Base-by-base conservation (phyloP, 306 rosid genomes). In the Cicer chorassanicum region DNA sequence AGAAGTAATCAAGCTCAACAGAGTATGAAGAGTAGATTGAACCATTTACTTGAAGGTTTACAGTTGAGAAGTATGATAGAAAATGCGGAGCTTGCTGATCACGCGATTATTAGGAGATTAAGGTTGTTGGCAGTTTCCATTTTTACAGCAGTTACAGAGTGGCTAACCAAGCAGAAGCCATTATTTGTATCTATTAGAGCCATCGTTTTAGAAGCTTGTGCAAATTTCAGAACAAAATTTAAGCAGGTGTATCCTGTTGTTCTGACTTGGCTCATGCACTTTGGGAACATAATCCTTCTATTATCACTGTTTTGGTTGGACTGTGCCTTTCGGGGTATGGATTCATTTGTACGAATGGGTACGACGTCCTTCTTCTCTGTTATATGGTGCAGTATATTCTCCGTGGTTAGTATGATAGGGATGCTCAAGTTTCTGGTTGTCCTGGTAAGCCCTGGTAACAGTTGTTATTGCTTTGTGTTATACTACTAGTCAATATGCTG, bases 341-440 rank as follows among this genome's bases (percentile, higher is more conserved):
- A 90, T 89, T 92, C 97, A 77, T 87, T 92, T 83, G 53, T 89
- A 50, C 99, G 87, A 10, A 85, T 95, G 96, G 98, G 98, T 78
- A 95, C 98, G 16, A 74, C 96, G 24, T 85, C 98, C 83, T 90
- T 92, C 88, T 92, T 95, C 84, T 86, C 97, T 51, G 96, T 92
- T 79, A 55, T 95, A 82, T 95, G 99, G 99, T 95, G 88, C 83
- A 80, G 93, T 78, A 50, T 90, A 71, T 85, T 95, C 90, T 95
- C 98, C 1, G 85, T 85, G 61, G 80, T 95, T 79, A 86, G 87
- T 41, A 90, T 89, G 97, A 88, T 84, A 73, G 99, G 99, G 82
- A 77, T 89, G 78, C 74, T 90, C 82, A 92, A 95, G 87, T 89
- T 92, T 84, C 77, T 92, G 60, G 48, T 86, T 82, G 81, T 89